Conservation (phyloP, 1,284 basidiomycete species). For the Heterobasidion annosum region DNA sequence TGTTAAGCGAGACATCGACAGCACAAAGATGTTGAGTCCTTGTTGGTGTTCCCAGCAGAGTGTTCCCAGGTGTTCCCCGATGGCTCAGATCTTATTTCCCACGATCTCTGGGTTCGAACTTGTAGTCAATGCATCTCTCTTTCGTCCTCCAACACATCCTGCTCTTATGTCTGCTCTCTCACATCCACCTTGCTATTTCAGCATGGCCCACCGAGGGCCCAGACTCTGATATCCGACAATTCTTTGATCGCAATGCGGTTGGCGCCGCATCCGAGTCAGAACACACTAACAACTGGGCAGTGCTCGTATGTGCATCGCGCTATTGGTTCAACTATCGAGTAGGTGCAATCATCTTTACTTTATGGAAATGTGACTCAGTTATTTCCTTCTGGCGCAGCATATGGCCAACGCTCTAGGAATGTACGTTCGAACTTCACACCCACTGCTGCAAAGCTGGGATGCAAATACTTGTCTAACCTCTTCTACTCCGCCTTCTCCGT, state of each 20-base stretch:
- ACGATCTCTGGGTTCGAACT: not conserved
- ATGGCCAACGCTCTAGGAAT: constrained; percentile 98
- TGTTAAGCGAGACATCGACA: too few species aligned
- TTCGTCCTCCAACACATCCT: not conserved
- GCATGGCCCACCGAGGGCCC: not conserved
- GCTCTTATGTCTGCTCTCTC: not conserved
- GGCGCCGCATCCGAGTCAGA: constrained; percentile 24
- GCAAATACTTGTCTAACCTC: too few species aligned
- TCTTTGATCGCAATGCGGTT: constrained; percentile 7
- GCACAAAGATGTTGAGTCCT: too few species aligned
- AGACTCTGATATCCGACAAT: not conserved
- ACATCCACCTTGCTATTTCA: not conserved
- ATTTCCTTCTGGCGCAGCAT: constrained; percentile 45
- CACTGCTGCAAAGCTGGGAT: too few species aligned
- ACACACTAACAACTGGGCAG: constrained; percentile 98
- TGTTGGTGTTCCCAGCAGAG: too few species aligned
- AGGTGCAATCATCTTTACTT: constrained; percentile 20
- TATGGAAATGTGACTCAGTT: not conserved
- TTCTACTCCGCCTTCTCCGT: too few species aligned
- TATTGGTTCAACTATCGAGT: constrained; percentile 99
- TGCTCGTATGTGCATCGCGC: constrained; percentile 87
- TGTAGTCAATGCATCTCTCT: not conserved
- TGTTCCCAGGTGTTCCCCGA: too few species aligned
- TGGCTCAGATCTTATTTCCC: not conserved
- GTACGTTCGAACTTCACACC: constrained; percentile 29